A percentile compares a stretch with the other conserved stretches of the same genome.
phyloP scores from a whole-genome alignment of 2,329 filamentous ascomycete species.

The Zymoseptoria passerinii region DNA sequence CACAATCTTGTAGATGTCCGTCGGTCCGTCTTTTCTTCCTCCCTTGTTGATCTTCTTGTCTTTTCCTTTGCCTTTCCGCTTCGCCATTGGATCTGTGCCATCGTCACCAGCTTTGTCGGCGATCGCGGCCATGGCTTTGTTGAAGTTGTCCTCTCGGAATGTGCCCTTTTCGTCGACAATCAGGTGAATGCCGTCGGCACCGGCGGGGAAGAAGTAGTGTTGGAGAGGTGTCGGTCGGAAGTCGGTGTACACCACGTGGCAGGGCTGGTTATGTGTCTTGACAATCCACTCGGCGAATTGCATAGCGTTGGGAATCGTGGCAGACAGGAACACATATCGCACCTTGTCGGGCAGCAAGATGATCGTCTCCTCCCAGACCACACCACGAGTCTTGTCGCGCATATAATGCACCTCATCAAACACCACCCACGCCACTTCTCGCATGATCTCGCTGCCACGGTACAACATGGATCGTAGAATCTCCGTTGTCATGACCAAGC shows the following conservation, averaged over 20 bases:
- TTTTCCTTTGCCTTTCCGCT: conserved; percentile 77
- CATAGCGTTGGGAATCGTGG: conserved; percentile 97
- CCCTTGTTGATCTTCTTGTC: conserved; percentile 89
- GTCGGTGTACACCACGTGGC: conserved; percentile 98
- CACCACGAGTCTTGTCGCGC: conserved; percentile 84
- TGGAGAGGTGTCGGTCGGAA: conserved; percentile 94
- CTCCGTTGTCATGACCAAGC: conserved; percentile 97
- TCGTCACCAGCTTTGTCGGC: conserved; percentile 82
- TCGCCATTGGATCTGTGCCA: conserved; percentile 67
- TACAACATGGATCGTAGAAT: conserved; percentile 99
- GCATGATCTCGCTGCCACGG: conserved; percentile 97
- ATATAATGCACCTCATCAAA: conserved; percentile 99
- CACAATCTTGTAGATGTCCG: conserved; percentile 95
- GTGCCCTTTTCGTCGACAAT: conserved; percentile 94
- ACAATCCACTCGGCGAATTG: conserved; percentile 99
- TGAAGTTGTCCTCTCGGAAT: conserved; percentile 96
- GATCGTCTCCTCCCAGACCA: conserved; percentile 99
- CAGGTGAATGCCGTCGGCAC: conserved; percentile 84
- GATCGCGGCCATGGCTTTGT: conserved; percentile 86
- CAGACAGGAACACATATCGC: conserved; percentile 94
- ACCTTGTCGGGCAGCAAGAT: conserved; percentile 97
- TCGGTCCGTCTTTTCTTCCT: conserved; percentile 58
- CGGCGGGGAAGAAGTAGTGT: conserved; percentile 94
- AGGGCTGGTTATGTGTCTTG: conserved; percentile 94
- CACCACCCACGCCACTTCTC: conserved; percentile 95